A percentile compares a stretch with the other conserved stretches of the same genome.
Evolutionary conservation across 179 eudicot genomes (phyloP).

Genomic region (Beta corolliflora): DNA sequence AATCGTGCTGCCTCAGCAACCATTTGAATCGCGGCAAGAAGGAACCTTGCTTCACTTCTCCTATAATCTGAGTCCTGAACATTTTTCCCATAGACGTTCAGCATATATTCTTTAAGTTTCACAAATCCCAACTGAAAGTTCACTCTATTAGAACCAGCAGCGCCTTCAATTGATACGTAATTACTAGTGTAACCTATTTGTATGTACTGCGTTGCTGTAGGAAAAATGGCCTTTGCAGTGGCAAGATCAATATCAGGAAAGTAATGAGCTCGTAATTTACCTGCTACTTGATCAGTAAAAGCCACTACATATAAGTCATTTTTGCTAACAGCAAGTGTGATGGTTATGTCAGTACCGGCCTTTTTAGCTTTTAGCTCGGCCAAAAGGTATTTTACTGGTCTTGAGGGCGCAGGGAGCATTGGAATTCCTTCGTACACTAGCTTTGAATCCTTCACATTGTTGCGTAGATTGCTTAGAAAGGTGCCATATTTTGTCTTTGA

Average conservation of each 20-base stretch:
- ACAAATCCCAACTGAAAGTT: neutral
- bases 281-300: neutral
- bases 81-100: too few species aligned
- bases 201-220: neutral
- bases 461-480: neutral
- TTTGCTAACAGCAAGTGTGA: neutral
- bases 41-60: neutral
- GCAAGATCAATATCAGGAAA: neutral
- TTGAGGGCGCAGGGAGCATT: neutral
- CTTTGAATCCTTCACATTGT: neutral
- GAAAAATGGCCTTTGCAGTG: neutral
- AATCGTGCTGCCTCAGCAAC: neutral
- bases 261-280: neutral
- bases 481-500: neutral
- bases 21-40: neutral
- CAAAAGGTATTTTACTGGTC: neutral
- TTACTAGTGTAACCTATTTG: neutral
- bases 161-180: neutral
- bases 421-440: neutral
- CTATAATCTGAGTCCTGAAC: too few species aligned
- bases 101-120: neutral
- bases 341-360: neutral
- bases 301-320: neutral
- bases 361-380: neutral
- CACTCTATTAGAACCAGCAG: neutral